Conservation (phyloP, 192 early-diverging fungal species). For the Coemansia sp. region DNA sequence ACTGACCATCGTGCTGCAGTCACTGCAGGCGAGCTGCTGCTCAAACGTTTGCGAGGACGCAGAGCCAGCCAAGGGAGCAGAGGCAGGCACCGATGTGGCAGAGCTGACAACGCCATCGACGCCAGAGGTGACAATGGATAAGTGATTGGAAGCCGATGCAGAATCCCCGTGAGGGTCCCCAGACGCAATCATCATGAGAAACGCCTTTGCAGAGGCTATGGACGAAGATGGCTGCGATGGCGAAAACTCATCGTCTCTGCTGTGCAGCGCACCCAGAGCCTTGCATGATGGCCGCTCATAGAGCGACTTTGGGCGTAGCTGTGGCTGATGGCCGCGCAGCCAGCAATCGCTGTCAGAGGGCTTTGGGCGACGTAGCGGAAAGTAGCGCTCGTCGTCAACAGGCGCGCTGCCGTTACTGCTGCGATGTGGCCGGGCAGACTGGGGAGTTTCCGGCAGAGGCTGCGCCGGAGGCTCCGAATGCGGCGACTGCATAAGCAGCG, state of each 20-base stretch:
- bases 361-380: conserved; percentile 2
- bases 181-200: conserved; percentile 48
- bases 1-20: background rate
- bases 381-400: background rate
- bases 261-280: background rate
- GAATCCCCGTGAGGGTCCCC: background rate
- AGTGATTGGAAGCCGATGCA: background rate
- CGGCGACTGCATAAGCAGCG: conserved; percentile 7
- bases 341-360: background rate
- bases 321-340: conserved; percentile 1
- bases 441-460: conserved; percentile 7
- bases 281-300: conserved; percentile 28
- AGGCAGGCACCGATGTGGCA: conserved; percentile 4
- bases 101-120: background rate
- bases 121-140: conserved; percentile 16
- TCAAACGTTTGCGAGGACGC: conserved; percentile 3
- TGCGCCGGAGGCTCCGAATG: background rate
- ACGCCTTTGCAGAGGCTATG: conserved; percentile 46
- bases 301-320: conserved; percentile 45
- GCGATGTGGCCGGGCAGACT: background rate
- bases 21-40: conserved; percentile 2
- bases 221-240: conserved; percentile 34
- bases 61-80: conserved; percentile 12
- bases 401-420: background rate
- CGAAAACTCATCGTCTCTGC: conserved; percentile 2